Base-by-base conservation (phyloP, 257 asterid genomes). In the Anisodus tanguticus region DNA sequence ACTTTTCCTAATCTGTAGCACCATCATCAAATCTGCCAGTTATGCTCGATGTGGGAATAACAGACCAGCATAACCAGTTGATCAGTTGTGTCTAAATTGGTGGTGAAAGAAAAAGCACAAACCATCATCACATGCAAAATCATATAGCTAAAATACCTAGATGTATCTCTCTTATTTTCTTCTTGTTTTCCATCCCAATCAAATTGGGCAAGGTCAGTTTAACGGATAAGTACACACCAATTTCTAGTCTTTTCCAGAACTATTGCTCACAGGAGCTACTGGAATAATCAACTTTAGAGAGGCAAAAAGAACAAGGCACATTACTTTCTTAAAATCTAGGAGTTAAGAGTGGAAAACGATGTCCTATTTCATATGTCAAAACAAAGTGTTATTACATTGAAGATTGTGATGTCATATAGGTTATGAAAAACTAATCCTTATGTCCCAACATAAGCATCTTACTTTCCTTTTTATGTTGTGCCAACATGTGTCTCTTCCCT, bases 21-120 rank as follows among this genome's bases (percentile, higher is more conserved):
- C 22, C 22, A 74, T 49, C 45, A 13, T 15, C 13, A 13, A 12
- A 76, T 49, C 13, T 76, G 81, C 45, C 81, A 76, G 63, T 12
- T 51, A 22, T 22, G 63, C 81, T 74, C n/a, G 39, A 54, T 53
- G 13, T 76, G 81, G 81, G 8, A 51, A 12, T 51, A 51, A 74
- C 22, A 49, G 10, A 49, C 62, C 26, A 51, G 63, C 81, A 76
- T 60, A 76, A 26, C 62, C 45, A 76, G 81, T 76, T 76, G 60
- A 72, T 76, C 63, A 76, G 45, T 74, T 76, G 63, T 76, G 63
- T 51, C 47, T 76, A 49, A 26, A 76, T 39, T 76, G 81, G 60
- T 35, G 26, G 55, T 76, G 22, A 76, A 13, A 76, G 15, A 3
- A 51, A 49, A 22, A 13, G 19, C 47, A 76, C 62, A 49, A 76